A percentile compares a stretch with the other conserved stretches of the same genome.
Evolutionary conservation across 2,329 filamentous ascomycete genomes (phyloP).

Genomic region (Penicillium fuscoglaucum): DNA sequence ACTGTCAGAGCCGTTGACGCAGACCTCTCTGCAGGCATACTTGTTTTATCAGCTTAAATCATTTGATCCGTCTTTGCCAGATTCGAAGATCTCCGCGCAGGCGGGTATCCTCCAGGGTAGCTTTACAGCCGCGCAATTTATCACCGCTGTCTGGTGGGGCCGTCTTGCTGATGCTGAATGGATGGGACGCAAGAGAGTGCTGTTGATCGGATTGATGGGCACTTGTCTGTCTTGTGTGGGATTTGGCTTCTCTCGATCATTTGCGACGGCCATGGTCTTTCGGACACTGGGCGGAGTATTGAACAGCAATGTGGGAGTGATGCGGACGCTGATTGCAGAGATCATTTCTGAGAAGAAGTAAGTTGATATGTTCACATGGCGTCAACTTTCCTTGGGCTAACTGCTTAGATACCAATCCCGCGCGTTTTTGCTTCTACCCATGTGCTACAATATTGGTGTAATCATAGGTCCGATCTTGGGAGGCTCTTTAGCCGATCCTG

Average conservation of each 20-base stretch:
- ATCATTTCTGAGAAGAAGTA: constrained; percentile 69
- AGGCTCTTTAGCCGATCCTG: constrained; percentile 67
- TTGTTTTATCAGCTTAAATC: constrained; percentile 88
- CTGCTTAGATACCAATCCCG: constrained; percentile 46
- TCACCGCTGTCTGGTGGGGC: constrained; percentile 82
- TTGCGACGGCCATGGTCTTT: constrained; percentile 64
- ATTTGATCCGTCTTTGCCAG: constrained; percentile 61
- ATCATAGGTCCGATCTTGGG: constrained; percentile 63
- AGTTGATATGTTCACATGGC: constrained; percentile 8
- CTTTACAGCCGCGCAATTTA: constrained; percentile 79
- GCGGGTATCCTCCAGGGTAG: constrained; percentile 75
- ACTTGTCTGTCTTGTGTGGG: constrained; percentile 66
- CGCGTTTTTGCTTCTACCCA: constrained; percentile 61
- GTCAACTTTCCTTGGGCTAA: not conserved
- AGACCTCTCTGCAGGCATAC: constrained; percentile 75
- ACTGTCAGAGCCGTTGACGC: constrained; percentile 77
- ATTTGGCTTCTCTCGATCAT: constrained; percentile 68
- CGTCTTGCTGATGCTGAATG: constrained; percentile 64
- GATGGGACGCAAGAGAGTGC: constrained; percentile 72
- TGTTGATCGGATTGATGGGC: constrained; percentile 74
- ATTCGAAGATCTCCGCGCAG: constrained; percentile 70
- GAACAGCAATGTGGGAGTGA: constrained; percentile 73
- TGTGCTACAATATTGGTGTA: constrained; percentile 69
- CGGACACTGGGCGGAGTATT: constrained; percentile 65
- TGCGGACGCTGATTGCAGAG: constrained; percentile 73